Evolutionary conservation across 257 asterid genomes (phyloP), one percentile per base, ranked within the genome.

Genomic region (Handroanthus guayacan): DNA sequence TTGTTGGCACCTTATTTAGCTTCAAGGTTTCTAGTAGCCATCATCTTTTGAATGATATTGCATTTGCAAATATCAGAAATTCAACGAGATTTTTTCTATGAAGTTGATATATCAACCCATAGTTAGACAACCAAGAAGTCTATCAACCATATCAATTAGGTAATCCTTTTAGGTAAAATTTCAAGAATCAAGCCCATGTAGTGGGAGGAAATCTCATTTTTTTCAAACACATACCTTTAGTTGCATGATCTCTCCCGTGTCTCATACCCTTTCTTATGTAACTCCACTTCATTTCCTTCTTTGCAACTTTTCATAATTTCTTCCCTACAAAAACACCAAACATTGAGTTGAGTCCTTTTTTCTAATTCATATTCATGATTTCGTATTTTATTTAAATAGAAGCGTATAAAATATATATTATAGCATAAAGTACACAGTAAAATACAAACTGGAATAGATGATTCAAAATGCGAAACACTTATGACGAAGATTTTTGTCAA

Each of bases 201-300:
- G 3, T 8, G 3, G 5, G 13, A 13, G 0, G 8, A 3, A 25
- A 16, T 39, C 61, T 11, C 36, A 37, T 44, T 13, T n/a, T 17
- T 3, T 0, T 6, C 41, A 58, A 69, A 57, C 17, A 6, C 10
- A 34, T 54, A 89, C 94, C 90, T 67, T 62, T 54, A 18, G 62
- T 14, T 85, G 62, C 92, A 85, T 86, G 60, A 72, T 75, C 81
- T 75, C 81, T 74, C 83, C 93, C 91, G 87, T 3, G 12, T 71
- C 47, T 80, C 84, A 34, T 79, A 75, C 58, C 90, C 93, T 69
- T 68, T 75, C 52, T 79, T 80, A 66, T 87, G 87, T 12, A 84
- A 71, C 71, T 76, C 89, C 78, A 81, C 44, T 67, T 75, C 81
- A 74, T 78, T 68, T 69, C 67, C 89, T 17, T 75, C 86, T 17